These are phyloP conservation scores for Phytophthora pluvialis DNA, from an alignment of 352 stramenopile genomes.

Conservation along the genomic window DNA sequence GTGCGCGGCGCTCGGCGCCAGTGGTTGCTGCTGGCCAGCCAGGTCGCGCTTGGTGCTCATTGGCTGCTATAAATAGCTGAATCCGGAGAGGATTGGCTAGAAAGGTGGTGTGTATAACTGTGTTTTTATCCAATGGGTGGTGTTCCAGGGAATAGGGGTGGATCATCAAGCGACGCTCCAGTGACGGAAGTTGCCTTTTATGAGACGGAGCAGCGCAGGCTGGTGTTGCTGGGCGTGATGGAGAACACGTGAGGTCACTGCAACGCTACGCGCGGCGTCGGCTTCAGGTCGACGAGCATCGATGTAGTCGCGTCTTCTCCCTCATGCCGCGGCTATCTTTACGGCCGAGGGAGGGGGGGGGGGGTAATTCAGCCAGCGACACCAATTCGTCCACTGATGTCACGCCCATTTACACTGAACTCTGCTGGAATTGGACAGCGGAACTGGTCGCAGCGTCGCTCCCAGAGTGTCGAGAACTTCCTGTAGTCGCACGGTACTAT, in stretches of 20 bases:
- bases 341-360: background rate
- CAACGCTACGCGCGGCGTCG: conserved; percentile 6
- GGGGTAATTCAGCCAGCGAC: no score
- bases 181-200: conserved; percentile 23
- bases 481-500: no score
- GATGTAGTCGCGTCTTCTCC: conserved; percentile 27
- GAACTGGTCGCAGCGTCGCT: no score
- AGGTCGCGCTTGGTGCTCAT: conserved; percentile 24
- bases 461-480: no score
- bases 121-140: conserved; percentile 24
- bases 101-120: background rate
- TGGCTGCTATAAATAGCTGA: conserved; percentile 26
- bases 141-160: no score
- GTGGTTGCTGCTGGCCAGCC: conserved; percentile 46
- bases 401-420: no score
- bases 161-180: conserved; percentile 12
- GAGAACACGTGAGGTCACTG: conserved; percentile 15
- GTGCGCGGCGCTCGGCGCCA: conserved; percentile 9
- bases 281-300: conserved; percentile 18
- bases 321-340: conserved; percentile 23
- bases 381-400: no score
- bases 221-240: conserved; percentile 27
- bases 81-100: background rate
- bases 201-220: conserved; percentile 12
- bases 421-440: no score